Base-by-base conservation (phyloP, 2,329 filamentous ascomycete genomes). In the Orbilia brochopaga region DNA sequence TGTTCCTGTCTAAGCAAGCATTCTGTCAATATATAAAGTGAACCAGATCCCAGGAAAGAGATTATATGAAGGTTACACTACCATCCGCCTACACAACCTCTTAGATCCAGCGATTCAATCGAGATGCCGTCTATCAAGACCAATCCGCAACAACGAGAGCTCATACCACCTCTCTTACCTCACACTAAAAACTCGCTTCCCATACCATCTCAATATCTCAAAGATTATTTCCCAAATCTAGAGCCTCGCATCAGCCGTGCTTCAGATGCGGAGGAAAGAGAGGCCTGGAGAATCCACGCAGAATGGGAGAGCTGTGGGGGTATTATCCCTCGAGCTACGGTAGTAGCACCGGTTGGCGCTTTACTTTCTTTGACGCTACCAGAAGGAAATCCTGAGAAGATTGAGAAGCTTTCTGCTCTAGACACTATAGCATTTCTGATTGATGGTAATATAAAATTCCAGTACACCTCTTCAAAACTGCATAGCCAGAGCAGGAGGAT, bases 191-290 rank as follows among this genome's bases (percentile, higher is more conserved):
- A 51, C 46, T 51, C 46, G 19, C 6, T 15, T 51, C 46, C 46
- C 15, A 21, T 51, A 11, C 46, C 46, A 21, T 3, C 17, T n/a
- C 17, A 51, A 51, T 51, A 51, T 19, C 46, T 51, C 15, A 19
- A 21, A 51, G 19, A 27, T 15, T 51, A 51, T 51, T 10, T 51
- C 17, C 46, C 46, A 13, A 51, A 51, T 17, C 23, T 51, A 13
- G 46, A 51, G 19, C 46, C 46, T 23, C 46, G 46, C 4, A 15
- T 51, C 4, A 51, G 19, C 19, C n/a, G 11, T 51, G 46, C 23
- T 11, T 3, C 17, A 21, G 46, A 7, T 17, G 23, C 10, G 11
- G 46, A 51, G 21, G 23, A 21, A 23, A 51, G 17, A 13, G 6
- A 21, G 17, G 46, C 19, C 5, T 2, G 5, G 10, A 13, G 7